These are phyloP conservation scores for Neckera pumila DNA, from an alignment of 225 moss, liverwort and hornwort genomes.

Conservation along the genomic window DNA sequence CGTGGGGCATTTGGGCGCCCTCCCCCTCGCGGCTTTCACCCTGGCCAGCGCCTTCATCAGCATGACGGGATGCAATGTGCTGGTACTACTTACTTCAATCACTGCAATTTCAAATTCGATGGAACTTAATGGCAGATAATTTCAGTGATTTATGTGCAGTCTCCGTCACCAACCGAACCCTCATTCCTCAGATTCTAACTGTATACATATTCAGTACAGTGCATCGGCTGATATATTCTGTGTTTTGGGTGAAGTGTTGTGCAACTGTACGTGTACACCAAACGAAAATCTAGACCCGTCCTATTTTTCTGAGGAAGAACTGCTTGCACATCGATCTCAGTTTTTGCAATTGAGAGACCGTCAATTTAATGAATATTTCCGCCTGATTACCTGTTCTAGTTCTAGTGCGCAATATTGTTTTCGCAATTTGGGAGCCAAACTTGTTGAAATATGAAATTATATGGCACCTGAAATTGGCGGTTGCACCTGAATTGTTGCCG, in stretches of 20 bases:
- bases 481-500: not conserved
- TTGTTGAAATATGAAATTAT: not conserved
- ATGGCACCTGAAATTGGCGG: not conserved
- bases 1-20: constrained; percentile 27
- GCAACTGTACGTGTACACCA: not conserved
- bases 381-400: not conserved
- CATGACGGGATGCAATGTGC: constrained; percentile 9
- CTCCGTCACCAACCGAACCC: not conserved
- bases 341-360: not conserved
- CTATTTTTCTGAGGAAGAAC: not conserved
- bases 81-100: constrained; percentile 8
- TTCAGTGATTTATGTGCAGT: not conserved
- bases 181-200: not conserved
- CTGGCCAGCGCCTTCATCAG: not conserved
- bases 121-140: not conserved
- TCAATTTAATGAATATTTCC: not conserved
- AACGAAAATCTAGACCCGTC: not conserved
- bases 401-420: no score
- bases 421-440: no score
- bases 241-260: not conserved
- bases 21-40: constrained; percentile 17
- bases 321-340: not conserved
- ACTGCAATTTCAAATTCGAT: not conserved
- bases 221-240: not conserved
- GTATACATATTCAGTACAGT: no score